These are phyloP conservation scores for Fusarium verrucosum DNA, from an alignment of 2,329 filamentous ascomycete species.

Conservation along the genomic window DNA sequence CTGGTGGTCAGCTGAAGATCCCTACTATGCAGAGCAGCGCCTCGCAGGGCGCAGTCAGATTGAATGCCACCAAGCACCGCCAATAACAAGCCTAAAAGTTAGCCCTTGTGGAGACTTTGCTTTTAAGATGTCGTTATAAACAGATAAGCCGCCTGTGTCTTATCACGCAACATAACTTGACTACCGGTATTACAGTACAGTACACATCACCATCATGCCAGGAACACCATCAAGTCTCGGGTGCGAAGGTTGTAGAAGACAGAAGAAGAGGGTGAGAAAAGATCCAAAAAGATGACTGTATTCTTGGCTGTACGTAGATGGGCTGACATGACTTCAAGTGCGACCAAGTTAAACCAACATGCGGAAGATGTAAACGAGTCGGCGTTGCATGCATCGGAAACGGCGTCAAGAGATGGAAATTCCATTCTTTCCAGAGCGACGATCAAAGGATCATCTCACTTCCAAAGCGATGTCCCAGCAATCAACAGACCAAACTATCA, in stretches of 20 bases:
- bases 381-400: conserved; percentile 28
- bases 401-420: conserved; percentile 36
- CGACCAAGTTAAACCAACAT: conserved; percentile 25
- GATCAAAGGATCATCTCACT: background rate
- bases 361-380: conserved; percentile 34
- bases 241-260: conserved; percentile 29
- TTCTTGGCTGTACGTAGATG: too few species aligned
- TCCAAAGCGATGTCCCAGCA: conserved; percentile 21
- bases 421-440: conserved; percentile 4
- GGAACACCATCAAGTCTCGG: conserved; percentile 29
- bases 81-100: background rate
- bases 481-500: conserved; percentile 9
- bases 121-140: background rate
- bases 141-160: background rate
- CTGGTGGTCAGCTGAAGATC: background rate
- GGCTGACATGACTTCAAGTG: conserved; percentile 1
- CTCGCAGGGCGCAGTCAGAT: conserved; percentile 1
- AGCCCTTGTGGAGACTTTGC: background rate
- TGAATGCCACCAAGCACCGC: background rate
- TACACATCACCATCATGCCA: conserved; percentile 7
- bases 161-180: background rate
- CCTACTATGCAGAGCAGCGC: background rate
- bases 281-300: background rate
- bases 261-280: conserved; percentile 33
- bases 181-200: too few species aligned